Base-by-base conservation (phyloP, 2,329 filamentous ascomycete genomes). In the Tolypocladium sp. region DNA sequence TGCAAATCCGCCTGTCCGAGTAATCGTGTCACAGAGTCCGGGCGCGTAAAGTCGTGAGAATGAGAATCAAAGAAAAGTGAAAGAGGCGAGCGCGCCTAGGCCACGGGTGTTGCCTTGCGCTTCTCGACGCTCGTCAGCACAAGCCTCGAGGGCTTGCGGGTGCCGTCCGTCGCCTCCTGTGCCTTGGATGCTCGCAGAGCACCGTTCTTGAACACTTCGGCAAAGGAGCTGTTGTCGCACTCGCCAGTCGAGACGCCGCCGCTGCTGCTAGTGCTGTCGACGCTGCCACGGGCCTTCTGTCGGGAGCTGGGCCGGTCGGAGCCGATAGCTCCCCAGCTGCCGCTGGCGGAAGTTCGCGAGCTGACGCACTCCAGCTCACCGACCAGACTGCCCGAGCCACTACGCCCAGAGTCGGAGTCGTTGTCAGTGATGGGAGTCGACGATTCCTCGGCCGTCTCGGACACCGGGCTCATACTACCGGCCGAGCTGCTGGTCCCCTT, bases 81-180 rank as follows among this genome's bases (percentile, higher is more conserved):
- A 60, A 61, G 25, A 64, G 52, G 57, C 60, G 58, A 54, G n/a
- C 20, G 20, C 27, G 56, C 44, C 61, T 68, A 69, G 61, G 64
- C 66, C 53, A 62, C 58, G 13, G 67, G 64, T 38, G 66, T 63
- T 15, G 69, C 63, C 82, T 91, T 95, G 74, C 92, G 89, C 84
- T 96, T 96, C 79, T 96, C 92, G 63, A 87, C 89, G 72, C 87
- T 92, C 65, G 90, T 92, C 65, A 97, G 82, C 65, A 97, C 89
- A 70, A 96, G 85, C 81, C 92, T 88, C 58, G 91, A 89, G 66
- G 89, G 89, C 79, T 88, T 92, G 75, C 91, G 90, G 75, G 91
- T 86, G 60, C 82, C 80, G 63, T 83, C 81, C 57, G 75, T 74
- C 49, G 77, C 77, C 67, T 85, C 80, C 63, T 82, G 74, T 42